Base-by-base conservation (phyloP, 345 rosid genomes). In the Ceriops tagal region DNA sequence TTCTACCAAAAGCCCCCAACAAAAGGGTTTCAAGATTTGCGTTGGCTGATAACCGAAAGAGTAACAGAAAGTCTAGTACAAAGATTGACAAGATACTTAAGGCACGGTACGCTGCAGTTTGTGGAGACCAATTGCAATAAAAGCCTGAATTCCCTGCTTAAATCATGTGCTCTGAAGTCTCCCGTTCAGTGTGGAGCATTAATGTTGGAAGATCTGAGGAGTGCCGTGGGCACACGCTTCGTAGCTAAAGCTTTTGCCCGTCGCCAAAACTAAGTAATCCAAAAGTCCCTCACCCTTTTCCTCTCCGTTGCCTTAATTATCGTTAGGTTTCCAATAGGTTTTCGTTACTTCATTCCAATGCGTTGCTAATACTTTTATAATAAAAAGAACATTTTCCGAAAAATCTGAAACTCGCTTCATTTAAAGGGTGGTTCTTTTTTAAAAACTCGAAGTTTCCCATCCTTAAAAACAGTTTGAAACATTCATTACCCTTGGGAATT, bases 201-300 rank as follows among this genome's bases (percentile, higher is more conserved):
- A n/a, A n/a, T n/a, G n/a, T n/a, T 49, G 16, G 28, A 64, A 52
- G 66, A 20, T 34, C 30, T 19, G 68, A 24, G 37, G 32, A 55
- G 28, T 3, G 15, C 2, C 11, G 16, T 19, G 64, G 67, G 73
- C 65, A 63, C 76, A 59, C 75, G 21, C 15, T 66, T 70, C 70
- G 37, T 35, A 2, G 6, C 49, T 2, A 43, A 11, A n/a, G 49
- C 49, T 43, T 13, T 22, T n/a, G 16, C 61, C 15, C 3, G 1
- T 9, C 18, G n/a, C 24, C 22, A 60, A 19, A 19, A 9, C 11
- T 20, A 3, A 3, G 21, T 0, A 22, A 47, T 6, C 24, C 51
- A 13, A 13, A 3, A n/a, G 2, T 13, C 9, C 11, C 37, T 49
- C 39, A 51, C 28, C 7, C 9, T 15, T 20, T 51, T 6, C 28